Evolutionary conservation across 306 rosid genomes (phyloP), one percentile per base, ranked within the genome.

Genomic region (Abrus pulchellus): DNA sequence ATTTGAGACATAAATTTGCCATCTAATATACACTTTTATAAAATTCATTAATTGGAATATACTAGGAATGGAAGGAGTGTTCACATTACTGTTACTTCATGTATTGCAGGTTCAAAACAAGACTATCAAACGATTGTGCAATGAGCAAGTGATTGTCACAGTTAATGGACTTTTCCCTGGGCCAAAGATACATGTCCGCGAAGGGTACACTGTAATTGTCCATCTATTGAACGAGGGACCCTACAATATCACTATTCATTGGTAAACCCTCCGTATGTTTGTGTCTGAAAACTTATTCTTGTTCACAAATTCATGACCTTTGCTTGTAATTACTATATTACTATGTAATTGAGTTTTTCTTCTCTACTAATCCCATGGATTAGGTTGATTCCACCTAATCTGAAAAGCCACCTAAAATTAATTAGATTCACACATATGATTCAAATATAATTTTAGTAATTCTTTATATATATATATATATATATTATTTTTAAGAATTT

Each of bases 91-190:
- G 48, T 3, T 47, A 40, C 44, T 61, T 38, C 20, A 54, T 48
- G 29, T 3, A 2, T 28, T 33, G 53, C 65, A 91, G 91, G 90
- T 91, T 54, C 72, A 82, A 48, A 84, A 88, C 59, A 9, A 49
- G 43, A 85, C 68, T 1, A 76, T 88, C 5, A 75, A 14, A 1
- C 84, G 89, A 5, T 54, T 91, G 3, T 87, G 93, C 81, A 27
- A 45, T 0, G 68, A 82, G 28, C 90, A 73, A 80, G 81, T 83
- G 43, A 86, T 91, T 57, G 87, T 89, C 0, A 76, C 90, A 0
- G 91, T 91, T 27, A 91, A 91, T 66, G 88, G 84, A 20, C 30
- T 53, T 14, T 78, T 77, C 30, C 93, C 95, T 0, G 95, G 93
- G 1, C 95, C 93, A n/a, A 55, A 75, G 4, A 74, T 91, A 14